Conservation (phyloP, 2,329 filamentous ascomycete species). For the Pestalotiopsis fici region DNA sequence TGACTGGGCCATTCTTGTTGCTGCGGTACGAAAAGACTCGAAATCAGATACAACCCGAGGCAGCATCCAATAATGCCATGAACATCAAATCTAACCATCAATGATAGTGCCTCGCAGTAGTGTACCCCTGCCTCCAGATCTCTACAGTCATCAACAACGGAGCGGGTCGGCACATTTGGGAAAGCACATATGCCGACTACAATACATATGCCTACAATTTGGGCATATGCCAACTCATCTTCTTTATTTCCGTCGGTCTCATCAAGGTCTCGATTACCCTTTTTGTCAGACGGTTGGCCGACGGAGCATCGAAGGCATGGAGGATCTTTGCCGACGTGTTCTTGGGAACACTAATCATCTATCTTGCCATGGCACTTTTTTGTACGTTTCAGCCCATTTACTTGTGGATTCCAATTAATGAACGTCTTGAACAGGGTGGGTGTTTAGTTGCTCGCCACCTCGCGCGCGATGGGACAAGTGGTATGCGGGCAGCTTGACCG, state of each 20-base stretch:
- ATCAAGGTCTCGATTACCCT: not conserved
- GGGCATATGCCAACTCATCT: not conserved
- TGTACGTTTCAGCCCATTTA: not conserved
- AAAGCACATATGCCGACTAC: constrained; percentile 11
- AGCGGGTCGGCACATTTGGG: constrained; percentile 13
- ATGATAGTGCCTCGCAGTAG: not conserved
- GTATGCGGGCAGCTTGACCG: not conserved
- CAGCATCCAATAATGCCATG: too few species aligned
- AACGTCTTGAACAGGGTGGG: not conserved
- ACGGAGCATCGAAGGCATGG: not conserved
- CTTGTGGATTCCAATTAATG: not conserved
- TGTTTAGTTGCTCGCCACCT: not conserved
- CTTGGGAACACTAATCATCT: not conserved
- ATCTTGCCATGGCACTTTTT: not conserved
- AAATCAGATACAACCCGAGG: too few species aligned
- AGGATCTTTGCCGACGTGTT: not conserved
- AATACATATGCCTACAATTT: not conserved
- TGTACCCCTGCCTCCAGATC: constrained; percentile 4
- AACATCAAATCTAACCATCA: not conserved
- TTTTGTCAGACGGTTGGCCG: not conserved
- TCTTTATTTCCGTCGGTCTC: not conserved
- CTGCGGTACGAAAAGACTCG: constrained; percentile 11
- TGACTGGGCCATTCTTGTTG: constrained; percentile 13
- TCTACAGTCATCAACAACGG: constrained; percentile 7
- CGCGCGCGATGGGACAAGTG: not conserved